Conservation (phyloP, 352 stramenopile genomes). For the Lagenidium giganteum region DNA sequence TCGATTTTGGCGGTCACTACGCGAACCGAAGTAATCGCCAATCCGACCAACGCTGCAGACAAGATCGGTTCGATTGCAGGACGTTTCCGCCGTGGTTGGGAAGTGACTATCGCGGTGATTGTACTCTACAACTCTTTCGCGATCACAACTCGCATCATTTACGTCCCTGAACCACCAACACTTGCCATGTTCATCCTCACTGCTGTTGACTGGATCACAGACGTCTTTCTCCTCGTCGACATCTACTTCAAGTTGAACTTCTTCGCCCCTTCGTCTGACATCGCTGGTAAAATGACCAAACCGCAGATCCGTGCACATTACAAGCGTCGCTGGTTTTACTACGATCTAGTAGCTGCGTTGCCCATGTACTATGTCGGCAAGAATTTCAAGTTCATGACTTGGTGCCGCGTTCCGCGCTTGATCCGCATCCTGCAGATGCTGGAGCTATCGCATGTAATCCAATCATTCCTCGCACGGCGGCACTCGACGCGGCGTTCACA, state of each 20-base stretch:
- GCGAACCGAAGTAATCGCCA: no score
- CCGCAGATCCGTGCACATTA: no score
- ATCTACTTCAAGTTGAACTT: constrained; percentile 37
- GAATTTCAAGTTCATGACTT: constrained; percentile 29
- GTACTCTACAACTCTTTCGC: constrained; percentile 33
- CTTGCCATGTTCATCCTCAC: constrained; percentile 18
- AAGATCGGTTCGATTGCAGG: no score
- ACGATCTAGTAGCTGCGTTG: constrained; percentile 15
- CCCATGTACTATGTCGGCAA: constrained; percentile 30
- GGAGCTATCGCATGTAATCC: constrained; percentile 17
- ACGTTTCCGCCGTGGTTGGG: constrained; percentile 23
- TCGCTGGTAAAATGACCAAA: background rate
- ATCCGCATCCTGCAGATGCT: constrained; percentile 19
- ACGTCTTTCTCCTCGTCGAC: constrained; percentile 21
- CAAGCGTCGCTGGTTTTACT: constrained; percentile 23
- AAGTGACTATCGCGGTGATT: constrained; percentile 17
- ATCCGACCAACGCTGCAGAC: no score
- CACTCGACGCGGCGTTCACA: constrained; percentile 19
- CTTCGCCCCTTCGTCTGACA: no score
- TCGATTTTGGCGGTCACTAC: no score
- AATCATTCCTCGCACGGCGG: constrained; percentile 19
- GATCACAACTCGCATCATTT: constrained; percentile 19
- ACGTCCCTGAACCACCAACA: constrained; percentile 13
- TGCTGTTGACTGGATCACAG: constrained; percentile 19
- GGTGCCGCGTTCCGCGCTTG: constrained; percentile 22